Evolutionary conservation across 2,329 filamentous ascomycete genomes (phyloP).

Genomic region (Westerdykella ornata): DNA sequence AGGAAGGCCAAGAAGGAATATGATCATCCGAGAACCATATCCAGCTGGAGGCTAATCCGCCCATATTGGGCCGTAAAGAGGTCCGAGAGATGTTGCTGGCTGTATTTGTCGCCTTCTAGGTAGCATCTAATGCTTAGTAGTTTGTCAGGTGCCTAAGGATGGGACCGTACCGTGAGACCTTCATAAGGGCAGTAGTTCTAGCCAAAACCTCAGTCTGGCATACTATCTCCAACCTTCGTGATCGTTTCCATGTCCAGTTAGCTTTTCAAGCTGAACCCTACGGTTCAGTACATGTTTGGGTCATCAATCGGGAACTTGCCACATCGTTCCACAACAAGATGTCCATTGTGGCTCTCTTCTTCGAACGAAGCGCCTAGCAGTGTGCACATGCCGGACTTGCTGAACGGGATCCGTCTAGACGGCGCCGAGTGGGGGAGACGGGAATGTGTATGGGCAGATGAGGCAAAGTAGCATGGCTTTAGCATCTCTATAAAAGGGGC

Average conservation of each 20-base stretch:
- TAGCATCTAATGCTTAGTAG: conserved; percentile 52
- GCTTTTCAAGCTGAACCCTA: conserved; percentile 48
- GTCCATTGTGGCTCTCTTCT: conserved; percentile 45
- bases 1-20: conserved; percentile 44
- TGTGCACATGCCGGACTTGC: too few relatives aligned
- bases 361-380: too few relatives aligned
- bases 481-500: too few relatives aligned
- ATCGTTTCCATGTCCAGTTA: conserved; percentile 54
- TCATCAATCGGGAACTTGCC: conserved; percentile 52
- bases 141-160: conserved; percentile 48
- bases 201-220: conserved; percentile 51
- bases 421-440: too few relatives aligned
- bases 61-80: conserved; percentile 53
- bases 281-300: conserved; percentile 46
- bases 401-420: too few relatives aligned
- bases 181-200: conserved; percentile 52
- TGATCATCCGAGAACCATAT: conserved; percentile 43
- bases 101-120: conserved; percentile 44
- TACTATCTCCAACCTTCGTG: conserved; percentile 51
- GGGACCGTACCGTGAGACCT: conserved; percentile 42
- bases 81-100: conserved; percentile 46
- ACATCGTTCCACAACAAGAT: conserved; percentile 53
- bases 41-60: conserved; percentile 42
- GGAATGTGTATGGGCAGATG: too few relatives aligned
- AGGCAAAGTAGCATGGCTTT: too few relatives aligned